Conservation (phyloP, 2,329 filamentous ascomycete genomes). For the Ophiocordyceps camponoti-floridani region DNA sequence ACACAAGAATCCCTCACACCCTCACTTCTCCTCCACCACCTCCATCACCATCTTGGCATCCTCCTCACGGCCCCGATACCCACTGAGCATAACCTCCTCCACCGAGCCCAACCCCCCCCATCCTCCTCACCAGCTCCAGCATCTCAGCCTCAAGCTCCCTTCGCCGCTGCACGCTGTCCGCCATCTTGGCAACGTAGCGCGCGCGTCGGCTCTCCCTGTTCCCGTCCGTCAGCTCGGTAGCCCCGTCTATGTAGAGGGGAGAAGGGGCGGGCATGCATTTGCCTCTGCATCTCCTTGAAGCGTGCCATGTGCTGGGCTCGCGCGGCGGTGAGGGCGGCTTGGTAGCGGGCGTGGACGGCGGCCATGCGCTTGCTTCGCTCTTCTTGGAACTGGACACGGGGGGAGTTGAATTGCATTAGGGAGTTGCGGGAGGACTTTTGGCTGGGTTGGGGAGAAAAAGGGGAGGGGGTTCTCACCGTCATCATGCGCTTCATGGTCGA, state of each 20-base stretch:
- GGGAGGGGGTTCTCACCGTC: background rate
- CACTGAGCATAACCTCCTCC: conserved; percentile 5
- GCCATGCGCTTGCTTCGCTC: conserved; percentile 11
- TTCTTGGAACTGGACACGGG: conserved; percentile 10
- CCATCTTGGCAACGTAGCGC: conserved; percentile 20
- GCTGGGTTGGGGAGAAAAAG: background rate
- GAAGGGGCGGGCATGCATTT: background rate
- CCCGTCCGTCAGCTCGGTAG: background rate
- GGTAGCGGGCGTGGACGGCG: conserved; percentile 7
- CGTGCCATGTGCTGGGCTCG: conserved; percentile 6
- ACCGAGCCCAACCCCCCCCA: conserved; percentile 5
- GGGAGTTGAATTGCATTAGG: background rate
- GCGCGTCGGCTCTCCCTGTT: background rate
- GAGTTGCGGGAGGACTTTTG: background rate
- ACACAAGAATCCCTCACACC: too few relatives aligned
- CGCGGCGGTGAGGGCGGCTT: conserved; percentile 9
- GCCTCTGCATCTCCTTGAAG: conserved; percentile 7
- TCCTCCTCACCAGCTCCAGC: conserved; percentile 6
- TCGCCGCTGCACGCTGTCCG: conserved; percentile 8
- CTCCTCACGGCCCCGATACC: conserved; percentile 6
- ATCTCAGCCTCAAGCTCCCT: conserved; percentile 11
- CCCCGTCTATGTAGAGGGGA: background rate
- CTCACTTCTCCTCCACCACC: too few relatives aligned
- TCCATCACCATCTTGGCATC: conserved; percentile 5
- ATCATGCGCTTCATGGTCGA: conserved; percentile 1